Conservation (phyloP, 2,329 filamentous ascomycete genomes). For the Botrytis squamosa region DNA sequence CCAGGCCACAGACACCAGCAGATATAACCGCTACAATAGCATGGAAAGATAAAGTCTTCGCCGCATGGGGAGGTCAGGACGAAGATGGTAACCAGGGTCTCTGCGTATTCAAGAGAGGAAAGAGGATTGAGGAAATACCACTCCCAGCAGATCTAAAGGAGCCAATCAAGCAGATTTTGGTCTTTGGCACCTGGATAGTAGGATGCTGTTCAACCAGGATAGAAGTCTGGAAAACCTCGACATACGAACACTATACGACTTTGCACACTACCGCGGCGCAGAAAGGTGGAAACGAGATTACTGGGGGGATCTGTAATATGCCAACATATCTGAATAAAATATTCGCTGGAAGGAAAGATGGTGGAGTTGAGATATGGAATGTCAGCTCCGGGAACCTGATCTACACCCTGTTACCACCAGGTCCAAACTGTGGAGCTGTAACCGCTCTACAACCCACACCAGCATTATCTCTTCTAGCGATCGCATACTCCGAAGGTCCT, state of each 20-base stretch:
- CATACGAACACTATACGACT: conserved; percentile 86
- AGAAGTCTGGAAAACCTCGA: conserved; percentile 84
- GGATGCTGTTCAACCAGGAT: conserved; percentile 73
- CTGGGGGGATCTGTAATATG: conserved; percentile 79
- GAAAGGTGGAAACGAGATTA: conserved; percentile 65
- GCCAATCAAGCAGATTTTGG: conserved; percentile 72
- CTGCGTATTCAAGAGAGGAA: conserved; percentile 91
- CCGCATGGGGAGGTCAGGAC: conserved; percentile 75
- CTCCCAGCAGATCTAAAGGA: conserved; percentile 64
- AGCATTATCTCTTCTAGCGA: conserved; percentile 79
- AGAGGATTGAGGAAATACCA: conserved; percentile 74
- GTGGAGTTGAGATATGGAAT: conserved; percentile 96
- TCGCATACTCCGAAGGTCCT: conserved; percentile 79
- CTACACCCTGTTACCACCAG: conserved; percentile 81
- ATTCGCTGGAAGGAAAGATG: conserved; percentile 82
- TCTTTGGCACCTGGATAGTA: conserved; percentile 90
- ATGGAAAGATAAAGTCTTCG: conserved; percentile 83
- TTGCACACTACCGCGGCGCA: conserved; percentile 57
- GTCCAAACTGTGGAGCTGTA: conserved; percentile 72
- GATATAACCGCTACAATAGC: conserved; percentile 83
- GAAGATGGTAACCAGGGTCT: conserved; percentile 61
- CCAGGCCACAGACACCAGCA: conserved; percentile 81
- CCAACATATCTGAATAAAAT: conserved; percentile 96
- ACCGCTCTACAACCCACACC: conserved; percentile 83
- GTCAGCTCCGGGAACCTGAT: conserved; percentile 87